Base-by-base conservation (phyloP, 495 filamentous ascomycete species). In the Penicillium turbatum region DNA sequence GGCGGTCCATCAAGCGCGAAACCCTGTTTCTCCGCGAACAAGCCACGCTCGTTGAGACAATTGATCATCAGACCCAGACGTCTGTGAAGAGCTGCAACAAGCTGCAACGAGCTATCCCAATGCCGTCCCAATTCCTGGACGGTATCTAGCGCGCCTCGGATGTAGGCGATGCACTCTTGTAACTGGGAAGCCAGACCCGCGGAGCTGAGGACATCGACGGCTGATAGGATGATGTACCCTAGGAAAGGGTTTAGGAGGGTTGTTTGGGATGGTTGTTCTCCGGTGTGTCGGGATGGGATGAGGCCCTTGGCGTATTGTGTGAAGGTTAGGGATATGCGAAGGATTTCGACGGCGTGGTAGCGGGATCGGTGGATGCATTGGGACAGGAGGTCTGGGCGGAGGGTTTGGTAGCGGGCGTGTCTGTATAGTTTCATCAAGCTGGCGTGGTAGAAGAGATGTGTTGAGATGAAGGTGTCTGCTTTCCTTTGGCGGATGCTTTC, bases 401-500 rank as follows among this genome's bases (percentile, higher is more conserved):
- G 60, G 37, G 56, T 64, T 2, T 65, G 65, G n/a, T 63, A 62
- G 10, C 77, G 79, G 5, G 74, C 76, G 54, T 85, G 77, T 34
- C 86, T 77, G 54, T 87, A 84, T 7, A 87, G 71, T 38, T 82
- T 80, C 69, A 86, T 79, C 48, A 79, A 61, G 3, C 79, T 78
- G 21, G 76, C 72, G 62, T 86, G 80, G 63, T 85, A 83, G 21
- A 87, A 65, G 24, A 85, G 61, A 58, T 88, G 84, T 55, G 84
- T 78, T 0, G 74, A 73, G 44, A 87, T 65, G 55, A 83, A 84
- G 0, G 77, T 70, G 7, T 78, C 79, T 1, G 72, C 65, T 57
- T 75, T 75, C n/a, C 74, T 75, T 5, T 67, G 60, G 6, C 67
- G 61, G 30, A 77, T 73, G 29, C 69, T 76, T 42, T 63, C 61